Evolutionary conservation across 1,139 yeast species (phyloP), one percentile per base, ranked within the genome.

Genomic region (Entelexis sorbosivorans): DNA sequence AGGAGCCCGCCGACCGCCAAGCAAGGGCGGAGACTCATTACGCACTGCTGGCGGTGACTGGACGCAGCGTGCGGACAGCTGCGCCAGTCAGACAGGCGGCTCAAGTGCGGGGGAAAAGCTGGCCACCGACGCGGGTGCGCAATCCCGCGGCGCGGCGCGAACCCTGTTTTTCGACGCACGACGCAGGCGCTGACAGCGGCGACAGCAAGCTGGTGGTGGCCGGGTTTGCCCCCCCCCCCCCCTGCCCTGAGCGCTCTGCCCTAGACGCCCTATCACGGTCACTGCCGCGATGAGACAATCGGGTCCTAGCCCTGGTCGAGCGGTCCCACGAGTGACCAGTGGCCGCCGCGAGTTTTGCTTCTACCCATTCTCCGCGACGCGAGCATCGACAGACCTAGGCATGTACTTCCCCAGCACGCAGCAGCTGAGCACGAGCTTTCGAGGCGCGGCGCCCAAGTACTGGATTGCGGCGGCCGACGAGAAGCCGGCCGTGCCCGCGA

Each of bases 351-450:
- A 28, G 31, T 28, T 28, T 26, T n/a, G 13, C 31, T 28, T 28
- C 31, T 11, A 8, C 31, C 11, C 31, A 28, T 10, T 11, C 31
- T 10, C 31, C n/a, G n/a, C n/a, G n/a, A n/a, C n/a, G n/a, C n/a
- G n/a, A n/a, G n/a, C n/a, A n/a, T 22, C 24, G 24, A 22, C 24
- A 22, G 24, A 22, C 24, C 24, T 22, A 13, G 29, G 14, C 7
- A 42, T 42, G 45, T 42, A 20, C n/a, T 42, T 42, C 14, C 45
- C 45, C 20, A 42, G 22, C 19, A 8, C 45, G 6, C 36, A 42
- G 45, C 45, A 42, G 19, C 45, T 42, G 38, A 42, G 45, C 13
- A 20, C 19, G 7, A 16, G 45, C 36, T 32, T 42, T 31, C 17
- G 28, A 9, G 45, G 29, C 5, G 45, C 19, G 20, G 11, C 36